Percentiles rank a stretch among this genome's conserved stretches.
Conservation (phyloP, 2,329 filamentous ascomycete genomes). For the Endocalyx cinctus region DNA sequence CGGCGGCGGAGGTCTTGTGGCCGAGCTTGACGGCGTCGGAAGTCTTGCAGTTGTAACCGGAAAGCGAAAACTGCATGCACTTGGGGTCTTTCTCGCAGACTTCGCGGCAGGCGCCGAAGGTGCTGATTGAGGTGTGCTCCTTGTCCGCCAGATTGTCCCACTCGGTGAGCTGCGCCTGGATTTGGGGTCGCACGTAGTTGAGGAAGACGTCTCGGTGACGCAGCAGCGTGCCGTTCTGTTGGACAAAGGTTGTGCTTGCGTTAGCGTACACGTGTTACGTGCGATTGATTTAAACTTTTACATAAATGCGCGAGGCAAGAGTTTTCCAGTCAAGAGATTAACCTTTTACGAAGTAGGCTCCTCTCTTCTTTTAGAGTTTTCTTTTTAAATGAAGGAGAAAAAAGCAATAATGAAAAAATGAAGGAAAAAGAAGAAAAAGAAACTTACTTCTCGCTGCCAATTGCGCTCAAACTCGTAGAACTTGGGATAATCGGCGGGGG, state of each 20-base stretch:
- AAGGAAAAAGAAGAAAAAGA: background rate
- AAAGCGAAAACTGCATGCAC: slow-evolving; percentile 27
- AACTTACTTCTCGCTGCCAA: slow-evolving; percentile 25
- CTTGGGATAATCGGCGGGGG: slow-evolving; percentile 33
- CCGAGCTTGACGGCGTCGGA: slow-evolving; percentile 22
- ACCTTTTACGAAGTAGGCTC: no score
- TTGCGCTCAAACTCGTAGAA: slow-evolving; percentile 41
- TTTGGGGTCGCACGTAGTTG: slow-evolving; percentile 20
- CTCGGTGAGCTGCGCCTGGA: slow-evolving; percentile 16
- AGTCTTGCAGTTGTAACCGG: slow-evolving; percentile 22
- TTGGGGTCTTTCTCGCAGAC: slow-evolving; percentile 19
- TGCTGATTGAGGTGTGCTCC: slow-evolving; percentile 13
- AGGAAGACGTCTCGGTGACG: slow-evolving; percentile 27
- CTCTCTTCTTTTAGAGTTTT: no score
- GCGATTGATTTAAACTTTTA: no score
- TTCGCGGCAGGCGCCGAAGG: slow-evolving; percentile 21
- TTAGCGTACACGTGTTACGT: no score
- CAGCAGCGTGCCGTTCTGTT: slow-evolving; percentile 19
- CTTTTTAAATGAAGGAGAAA: no score
- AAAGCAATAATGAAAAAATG: slow-evolving; percentile 3
- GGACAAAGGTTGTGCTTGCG: no score
- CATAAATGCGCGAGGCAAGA: no score
- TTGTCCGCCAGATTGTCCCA: slow-evolving; percentile 28
- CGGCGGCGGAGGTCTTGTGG: slow-evolving; percentile 10
- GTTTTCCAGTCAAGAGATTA: no score